Evolutionary conservation across 164 flowering plant species (phyloP).

Genomic region (Vitis cinerea): DNA sequence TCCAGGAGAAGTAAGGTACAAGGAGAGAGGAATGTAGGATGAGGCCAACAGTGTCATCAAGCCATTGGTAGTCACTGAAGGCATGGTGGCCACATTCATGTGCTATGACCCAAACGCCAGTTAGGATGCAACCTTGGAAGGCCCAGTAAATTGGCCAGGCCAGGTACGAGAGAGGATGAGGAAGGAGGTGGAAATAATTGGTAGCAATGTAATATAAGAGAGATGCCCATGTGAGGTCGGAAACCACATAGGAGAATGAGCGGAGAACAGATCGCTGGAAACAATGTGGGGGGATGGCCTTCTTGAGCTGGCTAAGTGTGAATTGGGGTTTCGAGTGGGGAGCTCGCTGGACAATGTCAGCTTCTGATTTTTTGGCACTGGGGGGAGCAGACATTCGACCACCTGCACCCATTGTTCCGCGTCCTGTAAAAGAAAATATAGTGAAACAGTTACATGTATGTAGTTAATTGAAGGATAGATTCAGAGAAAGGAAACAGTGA

Average conservation of each 20-base stretch:
- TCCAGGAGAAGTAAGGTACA: constrained; percentile 92
- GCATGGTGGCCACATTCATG: constrained; percentile 95
- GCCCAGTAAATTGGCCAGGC: constrained; percentile 73
- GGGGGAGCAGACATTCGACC: constrained; percentile 54
- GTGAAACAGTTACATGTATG: no score
- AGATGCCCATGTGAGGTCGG: constrained; percentile 52
- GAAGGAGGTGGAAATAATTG: constrained; percentile 48
- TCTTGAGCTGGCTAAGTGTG: constrained; percentile 63
- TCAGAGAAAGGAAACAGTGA: no score
- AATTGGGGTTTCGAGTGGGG: constrained; percentile 68
- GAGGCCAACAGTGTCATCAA: constrained; percentile 80
- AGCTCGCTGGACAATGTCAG: constrained; percentile 35
- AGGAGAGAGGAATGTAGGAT: constrained; percentile 71
- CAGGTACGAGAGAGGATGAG: constrained; percentile 41
- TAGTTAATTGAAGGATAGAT: neutral
- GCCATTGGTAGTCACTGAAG: constrained; percentile 82
- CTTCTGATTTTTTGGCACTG: constrained; percentile 27
- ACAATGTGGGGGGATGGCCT: constrained; percentile 84
- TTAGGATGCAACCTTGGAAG: constrained; percentile 66
- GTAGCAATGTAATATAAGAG: constrained; percentile 54
- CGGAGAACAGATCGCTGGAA: constrained; percentile 69
- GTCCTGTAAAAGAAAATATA: constrained; percentile 14
- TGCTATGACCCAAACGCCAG: constrained; percentile 91
- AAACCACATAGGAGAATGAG: constrained; percentile 67
- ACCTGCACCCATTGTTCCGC: constrained; percentile 63